Evolutionary conservation across 192 early-diverging fungal genomes (phyloP), one percentile per base, ranked within the genome.

Genomic region (Phlyctochytrium arcticum): DNA sequence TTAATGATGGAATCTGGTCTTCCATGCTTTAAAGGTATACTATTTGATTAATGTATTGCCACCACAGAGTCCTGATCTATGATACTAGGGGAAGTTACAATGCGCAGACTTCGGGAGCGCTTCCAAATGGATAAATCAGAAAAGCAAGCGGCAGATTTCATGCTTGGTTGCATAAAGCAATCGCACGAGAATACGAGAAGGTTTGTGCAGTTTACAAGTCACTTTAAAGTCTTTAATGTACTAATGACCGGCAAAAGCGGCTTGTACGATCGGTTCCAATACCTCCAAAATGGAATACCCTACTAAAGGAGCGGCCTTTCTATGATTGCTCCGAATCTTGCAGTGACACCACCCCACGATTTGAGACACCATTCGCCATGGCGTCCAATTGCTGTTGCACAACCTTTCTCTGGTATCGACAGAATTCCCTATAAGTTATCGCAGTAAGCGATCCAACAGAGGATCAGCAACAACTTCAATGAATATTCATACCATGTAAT

Each of bases 1-100:
- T 72, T 98, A 50, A 98, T 99, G 95, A 77, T 94, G 29, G 92
- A 94, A 21, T 98, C 96, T 15, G 94, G 95, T 2, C 71, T 99
- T 54, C 97, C 97, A 0, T 98, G 95, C 74, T 99, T 99, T 80
- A 97, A 93, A 69, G 91, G 91, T 58, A 37, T 12, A 30, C 19
- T 30, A 17, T 27, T 53, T 27, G 4, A 53, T 53, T 27, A 30
- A 19, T 53, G 50, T 27, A 53, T 53, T 27, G 19, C 17, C 17
- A 2, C 30, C 19, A 19, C 29, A 53, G 4, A 17, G 24, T 30
- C 50, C 29, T 53, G 15, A 44, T 44, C 21, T 3, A n/a, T n/a
- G n/a, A n/a, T 33, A 8, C 21, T 23, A 65, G 69, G 74, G 31
- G 94, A 99, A 61, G 53, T 68, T 21, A 98, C 97, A 3, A 81